phyloP scores from a whole-genome alignment of 495 filamentous ascomycete species.

The Neurospora sp. region DNA sequence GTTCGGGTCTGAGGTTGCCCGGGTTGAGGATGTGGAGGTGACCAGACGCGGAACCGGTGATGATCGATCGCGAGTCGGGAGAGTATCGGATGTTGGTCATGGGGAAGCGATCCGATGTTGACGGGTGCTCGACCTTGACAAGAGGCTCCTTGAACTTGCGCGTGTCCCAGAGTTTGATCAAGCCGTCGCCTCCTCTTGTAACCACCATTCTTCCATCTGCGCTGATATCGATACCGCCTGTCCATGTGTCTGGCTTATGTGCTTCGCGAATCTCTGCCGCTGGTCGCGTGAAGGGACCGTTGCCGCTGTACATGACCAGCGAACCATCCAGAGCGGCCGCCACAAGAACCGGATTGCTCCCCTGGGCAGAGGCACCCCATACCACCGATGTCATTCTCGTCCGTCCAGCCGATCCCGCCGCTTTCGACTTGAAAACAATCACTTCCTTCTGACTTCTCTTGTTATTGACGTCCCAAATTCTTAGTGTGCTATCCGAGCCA shows the following conservation, averaged over 20 bases:
- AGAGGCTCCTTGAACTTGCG: constrained; percentile 89
- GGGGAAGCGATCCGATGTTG: constrained; percentile 73
- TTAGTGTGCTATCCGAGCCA: constrained; percentile 83
- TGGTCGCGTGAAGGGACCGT: constrained; percentile 79
- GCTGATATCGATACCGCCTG: constrained; percentile 85
- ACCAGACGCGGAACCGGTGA: constrained; percentile 80
- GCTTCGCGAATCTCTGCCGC: constrained; percentile 79
- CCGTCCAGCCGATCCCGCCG: constrained; percentile 74
- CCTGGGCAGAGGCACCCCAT: constrained; percentile 73
- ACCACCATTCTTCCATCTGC: constrained; percentile 80
- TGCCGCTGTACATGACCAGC: constrained; percentile 82
- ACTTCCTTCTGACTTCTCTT: constrained; percentile 82
- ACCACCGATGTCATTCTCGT: constrained; percentile 87
- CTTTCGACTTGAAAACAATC: constrained; percentile 86
- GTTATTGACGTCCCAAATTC: constrained; percentile 93
- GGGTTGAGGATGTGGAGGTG: constrained; percentile 90
- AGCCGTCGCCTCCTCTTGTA: constrained; percentile 78
- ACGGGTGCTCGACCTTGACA: constrained; percentile 64
- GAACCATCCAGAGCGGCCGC: constrained; percentile 85
- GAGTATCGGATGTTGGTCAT: constrained; percentile 84
- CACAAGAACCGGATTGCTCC: constrained; percentile 68
- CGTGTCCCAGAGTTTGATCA: constrained; percentile 86
- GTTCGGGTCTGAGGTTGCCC: constrained; percentile 72
- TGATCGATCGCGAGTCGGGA: constrained; percentile 66
- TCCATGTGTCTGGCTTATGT: constrained; percentile 79